Percentiles rank a stretch among this genome's conserved stretches.
These are phyloP conservation scores for Mikania micrantha DNA, from an alignment of 129 eudicot genomes.

Conservation along the genomic window DNA sequence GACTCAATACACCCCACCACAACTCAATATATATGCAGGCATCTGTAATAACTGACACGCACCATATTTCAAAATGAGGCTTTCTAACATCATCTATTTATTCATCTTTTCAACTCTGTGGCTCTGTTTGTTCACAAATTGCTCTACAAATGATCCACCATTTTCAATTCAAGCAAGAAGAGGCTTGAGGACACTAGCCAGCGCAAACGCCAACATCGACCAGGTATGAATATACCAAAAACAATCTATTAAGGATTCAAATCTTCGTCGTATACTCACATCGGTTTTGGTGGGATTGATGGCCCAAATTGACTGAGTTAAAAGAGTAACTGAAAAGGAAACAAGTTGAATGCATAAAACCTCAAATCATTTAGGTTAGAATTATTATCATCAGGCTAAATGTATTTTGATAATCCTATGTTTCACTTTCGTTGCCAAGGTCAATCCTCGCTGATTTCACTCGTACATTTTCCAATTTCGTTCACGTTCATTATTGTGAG, in stretches of 20 bases:
- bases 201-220: not conserved
- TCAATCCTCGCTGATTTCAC: too few relatives aligned
- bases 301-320: not conserved
- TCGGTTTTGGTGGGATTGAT: not conserved
- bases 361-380: not conserved
- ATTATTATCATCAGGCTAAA: not conserved
- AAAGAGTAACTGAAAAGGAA: not conserved
- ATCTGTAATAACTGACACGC: slow-evolving; percentile 4
- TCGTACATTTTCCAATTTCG: too few relatives aligned
- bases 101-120: slow-evolving; percentile 16
- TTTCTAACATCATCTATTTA: slow-evolving; percentile 2
- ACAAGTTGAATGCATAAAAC: not conserved
- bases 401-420: not conserved
- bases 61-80: slow-evolving; percentile 25
- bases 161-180: slow-evolving; percentile 20
- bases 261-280: not conserved
- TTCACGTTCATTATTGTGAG: too few relatives aligned
- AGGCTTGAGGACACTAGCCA: slow-evolving; percentile 10
- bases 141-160: slow-evolving; percentile 2
- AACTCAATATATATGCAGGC: slow-evolving; percentile 12
- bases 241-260: not conserved
- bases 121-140: slow-evolving; percentile 14
- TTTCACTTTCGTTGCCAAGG: too few relatives aligned
- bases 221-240: slow-evolving; percentile 17
- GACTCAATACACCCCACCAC: slow-evolving; percentile 5